These are phyloP conservation scores for Dittrichia graveolens DNA, from an alignment of 129 eudicot species.

Conservation along the genomic window DNA sequence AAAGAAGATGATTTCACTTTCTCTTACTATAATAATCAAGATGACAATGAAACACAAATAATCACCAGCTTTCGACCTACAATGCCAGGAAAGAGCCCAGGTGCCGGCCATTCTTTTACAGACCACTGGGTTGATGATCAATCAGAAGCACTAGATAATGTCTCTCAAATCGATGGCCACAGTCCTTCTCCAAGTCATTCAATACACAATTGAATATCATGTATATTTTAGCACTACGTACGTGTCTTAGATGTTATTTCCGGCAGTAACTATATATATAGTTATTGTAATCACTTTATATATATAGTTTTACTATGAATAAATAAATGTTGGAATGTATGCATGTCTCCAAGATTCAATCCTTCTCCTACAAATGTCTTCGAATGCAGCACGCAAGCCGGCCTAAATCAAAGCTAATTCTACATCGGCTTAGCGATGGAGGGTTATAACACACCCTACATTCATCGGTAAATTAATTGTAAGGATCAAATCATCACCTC, in stretches of 20 bases:
- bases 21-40: neutral
- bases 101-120: slow-evolving; percentile 41
- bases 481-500: no score
- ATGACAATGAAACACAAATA: neutral
- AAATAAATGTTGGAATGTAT: slow-evolving; percentile 6
- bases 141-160: slow-evolving; percentile 4
- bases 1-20: slow-evolving; percentile 13
- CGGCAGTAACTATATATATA: no score
- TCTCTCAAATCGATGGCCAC: slow-evolving; percentile 33
- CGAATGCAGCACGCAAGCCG: neutral
- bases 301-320: no score
- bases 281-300: neutral
- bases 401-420: no score
- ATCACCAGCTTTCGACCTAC: slow-evolving; percentile 48
- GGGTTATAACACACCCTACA: no score
- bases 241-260: no score
- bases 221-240: no score
- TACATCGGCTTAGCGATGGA: no score
- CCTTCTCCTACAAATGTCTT: neutral
- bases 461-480: no score
- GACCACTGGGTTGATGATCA: slow-evolving; percentile 19
- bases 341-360: neutral
- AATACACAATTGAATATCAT: slow-evolving; percentile 23
- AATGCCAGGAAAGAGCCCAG: slow-evolving; percentile 58
- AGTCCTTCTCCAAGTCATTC: slow-evolving; percentile 53